Evolutionary conservation across 495 filamentous ascomycete genomes (phyloP).

Genomic region (Penicillium desertorum): DNA sequence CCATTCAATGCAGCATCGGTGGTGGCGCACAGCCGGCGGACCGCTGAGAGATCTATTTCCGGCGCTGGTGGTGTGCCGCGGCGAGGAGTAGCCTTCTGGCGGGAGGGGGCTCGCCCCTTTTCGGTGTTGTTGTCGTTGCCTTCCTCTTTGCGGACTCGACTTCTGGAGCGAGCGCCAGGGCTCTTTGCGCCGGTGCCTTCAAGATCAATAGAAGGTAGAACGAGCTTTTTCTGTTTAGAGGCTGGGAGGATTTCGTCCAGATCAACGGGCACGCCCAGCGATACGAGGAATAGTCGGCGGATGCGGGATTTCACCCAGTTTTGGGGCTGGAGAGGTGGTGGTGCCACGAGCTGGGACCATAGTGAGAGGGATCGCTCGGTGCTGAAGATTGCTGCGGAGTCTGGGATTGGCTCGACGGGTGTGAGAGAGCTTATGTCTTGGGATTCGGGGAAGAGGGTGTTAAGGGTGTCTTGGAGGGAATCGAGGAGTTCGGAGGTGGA

Average conservation of each 20-base stretch:
- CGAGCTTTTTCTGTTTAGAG: constrained; percentile 95
- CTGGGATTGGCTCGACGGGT: constrained; percentile 45
- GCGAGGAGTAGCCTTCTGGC: constrained; percentile 39
- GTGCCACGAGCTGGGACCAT: constrained; percentile 94
- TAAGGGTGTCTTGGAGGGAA: constrained; percentile 51
- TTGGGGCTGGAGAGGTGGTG: constrained; percentile 89
- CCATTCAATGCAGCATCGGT: constrained; percentile 78
- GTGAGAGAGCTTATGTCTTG: constrained; percentile 43
- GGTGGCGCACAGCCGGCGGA: constrained; percentile 74
- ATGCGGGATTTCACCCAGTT: constrained; percentile 98
- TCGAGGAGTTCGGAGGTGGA: constrained; percentile 49
- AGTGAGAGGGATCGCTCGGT: constrained; percentile 76
- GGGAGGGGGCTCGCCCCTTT: constrained; percentile 42
- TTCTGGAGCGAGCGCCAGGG: constrained; percentile 38
- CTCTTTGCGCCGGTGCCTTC: constrained; percentile 33
- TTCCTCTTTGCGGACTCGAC: constrained; percentile 47
- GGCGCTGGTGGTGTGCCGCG: constrained; percentile 66
- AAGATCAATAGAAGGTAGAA: constrained; percentile 80
- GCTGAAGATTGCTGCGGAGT: constrained; percentile 50
- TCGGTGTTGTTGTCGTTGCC: constrained; percentile 46
- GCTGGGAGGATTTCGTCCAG: constrained; percentile 95
- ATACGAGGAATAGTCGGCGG: constrained; percentile 92
- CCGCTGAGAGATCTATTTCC: constrained; percentile 73
- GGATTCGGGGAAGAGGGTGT: constrained; percentile 54
- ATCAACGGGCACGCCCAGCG: constrained; percentile 92